phyloP scores from a whole-genome alignment of 768 basidiomycete species.

The Hydnomerulius pinastri region DNA sequence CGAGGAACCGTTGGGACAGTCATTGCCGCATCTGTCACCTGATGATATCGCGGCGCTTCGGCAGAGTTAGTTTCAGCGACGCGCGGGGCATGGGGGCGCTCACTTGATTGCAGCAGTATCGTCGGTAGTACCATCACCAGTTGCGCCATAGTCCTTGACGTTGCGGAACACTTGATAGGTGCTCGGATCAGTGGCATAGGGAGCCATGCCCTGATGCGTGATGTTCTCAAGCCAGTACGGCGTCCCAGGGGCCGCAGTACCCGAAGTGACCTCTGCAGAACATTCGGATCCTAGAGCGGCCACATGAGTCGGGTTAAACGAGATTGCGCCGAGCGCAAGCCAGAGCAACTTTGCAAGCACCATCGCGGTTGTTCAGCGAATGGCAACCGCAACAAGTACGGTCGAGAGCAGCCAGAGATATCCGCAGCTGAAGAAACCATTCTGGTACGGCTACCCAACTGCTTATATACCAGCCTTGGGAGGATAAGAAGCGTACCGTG shows the following conservation, averaged over 20 bases:
- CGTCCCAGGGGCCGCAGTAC: conserved; percentile 42
- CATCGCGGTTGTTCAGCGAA: not conserved
- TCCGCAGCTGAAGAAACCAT: not conserved
- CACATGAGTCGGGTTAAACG: conserved; percentile 12
- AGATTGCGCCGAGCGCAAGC: not conserved
- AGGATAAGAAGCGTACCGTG: not conserved
- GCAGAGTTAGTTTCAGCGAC: conserved; percentile 7
- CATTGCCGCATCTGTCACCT: conserved; percentile 61
- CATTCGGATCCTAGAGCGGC: conserved; percentile 42
- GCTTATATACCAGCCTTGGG: not conserved
- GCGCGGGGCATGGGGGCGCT: not conserved
- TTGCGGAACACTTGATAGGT: conserved; percentile 75
- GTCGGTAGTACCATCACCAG: conserved; percentile 67
- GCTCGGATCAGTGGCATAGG: conserved; percentile 55
- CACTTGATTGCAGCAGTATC: conserved; percentile 79
- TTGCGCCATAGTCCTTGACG: conserved; percentile 62
- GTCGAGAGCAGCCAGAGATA: not conserved
- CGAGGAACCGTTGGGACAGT: conserved; percentile 50
- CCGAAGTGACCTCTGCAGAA: conserved; percentile 41
- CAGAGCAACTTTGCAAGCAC: not conserved
- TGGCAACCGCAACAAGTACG: not conserved
- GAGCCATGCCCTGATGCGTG: conserved; percentile 68
- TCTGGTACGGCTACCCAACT: not conserved
- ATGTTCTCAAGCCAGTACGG: conserved; percentile 75
- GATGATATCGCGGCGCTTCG: conserved; percentile 62